Evolutionary conservation across 805 yeast genomes (phyloP), one percentile per base, ranked within the genome.

Genomic region (Ogataea degrootiae): DNA sequence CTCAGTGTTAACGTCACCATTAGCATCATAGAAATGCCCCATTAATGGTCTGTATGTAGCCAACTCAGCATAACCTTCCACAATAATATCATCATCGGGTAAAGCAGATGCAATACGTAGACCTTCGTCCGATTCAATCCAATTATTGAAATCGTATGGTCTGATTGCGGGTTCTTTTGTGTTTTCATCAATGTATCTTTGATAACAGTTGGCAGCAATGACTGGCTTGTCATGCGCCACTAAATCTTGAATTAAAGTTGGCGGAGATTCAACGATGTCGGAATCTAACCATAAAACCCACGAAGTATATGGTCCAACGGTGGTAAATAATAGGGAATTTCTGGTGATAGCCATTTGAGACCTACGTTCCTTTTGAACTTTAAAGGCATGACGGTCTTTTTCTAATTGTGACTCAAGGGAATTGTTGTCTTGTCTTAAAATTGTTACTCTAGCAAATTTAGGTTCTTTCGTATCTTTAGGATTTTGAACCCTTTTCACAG

Each of bases 221-320:
- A 94, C 86, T 4, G 96, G 89, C 65, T 85, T 88, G 66, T 92
- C 80, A 67, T 90, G 97, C 11, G 75, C 61, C 16, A 92, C 82
- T 76, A 94, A 69, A 63, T 92, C 98, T 70, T 94, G 96, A 52
- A 94, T 79, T 58, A 94, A 70, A 16, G 86, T 80, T 14, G 77
- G 68, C 16, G 97, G 96, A 5, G 96, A 80, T 68, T 94, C 99
- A 34, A 91, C 77, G 39, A 94, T 84, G 68, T 94, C 99, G 2
- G 96, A 84, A 67, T 94, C 99, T 56, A 94, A 72, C 99, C 99
- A 94, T 44, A 94, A 71, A 17, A 92, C 86, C 99, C 99, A 94
- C 21, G 95, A 81, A 2, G 96, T 90, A 56, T 85, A 79, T 19
- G 97, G 96, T 4, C 90, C 86, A 41, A 94, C 71, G 1, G 97